phyloP scores from a whole-genome alignment of 2,329 filamentous ascomycete species.

The Penicillium sp. region DNA sequence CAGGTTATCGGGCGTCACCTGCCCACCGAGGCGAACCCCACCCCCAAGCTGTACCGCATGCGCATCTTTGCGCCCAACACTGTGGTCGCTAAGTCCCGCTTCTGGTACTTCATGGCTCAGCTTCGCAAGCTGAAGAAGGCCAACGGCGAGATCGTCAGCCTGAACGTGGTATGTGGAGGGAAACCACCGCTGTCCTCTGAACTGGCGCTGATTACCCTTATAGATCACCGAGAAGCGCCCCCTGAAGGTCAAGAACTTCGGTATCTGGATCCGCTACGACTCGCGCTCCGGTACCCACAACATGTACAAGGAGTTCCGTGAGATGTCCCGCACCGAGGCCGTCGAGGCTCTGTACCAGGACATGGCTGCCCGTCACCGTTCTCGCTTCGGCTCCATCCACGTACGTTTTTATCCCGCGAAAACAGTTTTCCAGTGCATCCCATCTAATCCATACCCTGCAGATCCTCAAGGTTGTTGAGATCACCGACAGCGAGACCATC shows the following conservation, averaged over 20 bases:
- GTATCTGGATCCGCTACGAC: constrained; percentile 99
- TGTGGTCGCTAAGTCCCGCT: constrained; percentile 98
- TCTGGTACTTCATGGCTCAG: constrained; percentile 99
- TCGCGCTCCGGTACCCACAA: constrained; percentile 99
- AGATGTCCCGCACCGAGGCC: constrained; percentile 94
- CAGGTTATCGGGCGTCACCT: constrained; percentile 99
- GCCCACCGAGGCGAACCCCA: constrained; percentile 96
- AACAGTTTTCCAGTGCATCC: neutral
- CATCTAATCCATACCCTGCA: constrained; percentile 46
- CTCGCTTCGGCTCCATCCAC: constrained; percentile 97
- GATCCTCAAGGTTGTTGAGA: constrained; percentile 98
- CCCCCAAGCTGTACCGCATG: constrained; percentile 99
- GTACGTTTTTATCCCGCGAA: constrained; percentile 63
- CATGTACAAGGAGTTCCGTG: constrained; percentile 99
- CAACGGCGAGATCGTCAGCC: constrained; percentile 96
- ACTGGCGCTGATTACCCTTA: constrained; percentile 20
- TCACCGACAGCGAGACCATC: constrained; percentile 92
- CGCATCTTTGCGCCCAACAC: constrained; percentile 98
- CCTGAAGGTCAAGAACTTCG: constrained; percentile 99
- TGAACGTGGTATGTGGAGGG: constrained; percentile 79
- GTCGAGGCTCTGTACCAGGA: constrained; percentile 98
- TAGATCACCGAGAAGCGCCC: constrained; percentile 99
- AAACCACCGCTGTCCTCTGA: neutral
- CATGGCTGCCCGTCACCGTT: constrained; percentile 98
- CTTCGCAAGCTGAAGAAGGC: constrained; percentile 99